phyloP scores from a whole-genome alignment of 2,329 filamentous ascomycete species.

The Botrytis tulipae region DNA sequence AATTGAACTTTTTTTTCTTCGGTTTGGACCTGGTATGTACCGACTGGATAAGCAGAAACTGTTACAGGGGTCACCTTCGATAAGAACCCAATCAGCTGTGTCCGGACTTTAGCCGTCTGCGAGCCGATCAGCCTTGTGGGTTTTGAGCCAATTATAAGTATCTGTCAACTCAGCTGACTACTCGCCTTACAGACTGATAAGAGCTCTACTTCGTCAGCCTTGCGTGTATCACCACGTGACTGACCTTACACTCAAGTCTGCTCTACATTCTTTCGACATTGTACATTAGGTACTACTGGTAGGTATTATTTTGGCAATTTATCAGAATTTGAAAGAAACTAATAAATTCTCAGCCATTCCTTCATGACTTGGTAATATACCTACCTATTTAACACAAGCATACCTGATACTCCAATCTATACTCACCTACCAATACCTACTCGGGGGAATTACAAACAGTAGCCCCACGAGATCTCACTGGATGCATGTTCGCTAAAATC shows the following conservation, averaged over 20 bases:
- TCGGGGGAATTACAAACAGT: neutral
- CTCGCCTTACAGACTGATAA: neutral
- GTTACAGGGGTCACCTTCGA: neutral
- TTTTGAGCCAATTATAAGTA: neutral
- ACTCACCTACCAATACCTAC: neutral
- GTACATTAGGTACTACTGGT: neutral
- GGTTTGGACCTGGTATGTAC: neutral
- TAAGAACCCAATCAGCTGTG: neutral
- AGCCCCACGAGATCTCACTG: neutral
- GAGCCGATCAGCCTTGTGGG: neutral
- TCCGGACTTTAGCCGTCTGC: neutral
- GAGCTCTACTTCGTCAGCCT: neutral
- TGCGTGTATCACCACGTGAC: neutral
- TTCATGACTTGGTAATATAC: neutral
- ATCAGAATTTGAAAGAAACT: neutral
- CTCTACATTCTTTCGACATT: neutral
- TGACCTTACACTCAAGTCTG: rapidly evolving
- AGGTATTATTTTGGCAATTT: neutral
- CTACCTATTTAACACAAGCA: neutral
- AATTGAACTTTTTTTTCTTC: constrained; percentile 2
- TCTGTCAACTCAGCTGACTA: neutral
- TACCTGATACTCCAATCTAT: neutral
- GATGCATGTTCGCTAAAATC: constrained; percentile 2
- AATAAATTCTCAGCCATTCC: neutral
- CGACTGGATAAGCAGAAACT: neutral